These are phyloP conservation scores for Clausena lansium DNA, from an alignment of 345 rosid species.

Conservation along the genomic window DNA sequence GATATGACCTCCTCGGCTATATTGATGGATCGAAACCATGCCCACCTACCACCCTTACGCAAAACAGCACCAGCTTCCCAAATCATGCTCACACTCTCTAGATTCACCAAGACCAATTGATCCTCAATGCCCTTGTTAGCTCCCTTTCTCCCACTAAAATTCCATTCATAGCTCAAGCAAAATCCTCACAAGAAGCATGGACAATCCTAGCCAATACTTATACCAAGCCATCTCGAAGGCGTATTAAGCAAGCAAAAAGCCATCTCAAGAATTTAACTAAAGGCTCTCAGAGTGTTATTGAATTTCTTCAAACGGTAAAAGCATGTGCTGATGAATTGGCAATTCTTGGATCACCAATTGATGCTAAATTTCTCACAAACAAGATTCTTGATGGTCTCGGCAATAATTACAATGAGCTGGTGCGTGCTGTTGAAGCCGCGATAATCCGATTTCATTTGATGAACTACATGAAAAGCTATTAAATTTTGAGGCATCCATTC, in stretches of 20 bases:
- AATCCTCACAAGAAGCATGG: too few species aligned
- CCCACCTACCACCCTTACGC: background rate
- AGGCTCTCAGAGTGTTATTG: background rate
- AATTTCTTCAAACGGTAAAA: background rate
- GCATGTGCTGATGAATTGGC: background rate
- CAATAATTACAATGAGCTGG: background rate
- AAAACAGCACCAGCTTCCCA: background rate
- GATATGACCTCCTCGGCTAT: background rate
- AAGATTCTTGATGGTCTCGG: background rate
- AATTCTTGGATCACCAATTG: background rate
- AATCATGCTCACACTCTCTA: background rate
- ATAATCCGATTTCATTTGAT: background rate
- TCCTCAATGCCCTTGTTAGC: background rate
- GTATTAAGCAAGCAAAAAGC: too few species aligned
- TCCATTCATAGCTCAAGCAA: background rate
- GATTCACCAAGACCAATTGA: background rate
- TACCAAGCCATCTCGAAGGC: too few species aligned
- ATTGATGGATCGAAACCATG: background rate
- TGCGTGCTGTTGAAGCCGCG: background rate
- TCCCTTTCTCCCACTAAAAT: background rate
- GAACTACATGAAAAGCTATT: slow-evolving; percentile 8
- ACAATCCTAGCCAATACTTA: too few species aligned
- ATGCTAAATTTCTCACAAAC: background rate
- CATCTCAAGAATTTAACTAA: background rate
- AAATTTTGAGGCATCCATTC: background rate